Base-by-base conservation (phyloP, 768 basidiomycete genomes). In the Tulasnella sp. region DNA sequence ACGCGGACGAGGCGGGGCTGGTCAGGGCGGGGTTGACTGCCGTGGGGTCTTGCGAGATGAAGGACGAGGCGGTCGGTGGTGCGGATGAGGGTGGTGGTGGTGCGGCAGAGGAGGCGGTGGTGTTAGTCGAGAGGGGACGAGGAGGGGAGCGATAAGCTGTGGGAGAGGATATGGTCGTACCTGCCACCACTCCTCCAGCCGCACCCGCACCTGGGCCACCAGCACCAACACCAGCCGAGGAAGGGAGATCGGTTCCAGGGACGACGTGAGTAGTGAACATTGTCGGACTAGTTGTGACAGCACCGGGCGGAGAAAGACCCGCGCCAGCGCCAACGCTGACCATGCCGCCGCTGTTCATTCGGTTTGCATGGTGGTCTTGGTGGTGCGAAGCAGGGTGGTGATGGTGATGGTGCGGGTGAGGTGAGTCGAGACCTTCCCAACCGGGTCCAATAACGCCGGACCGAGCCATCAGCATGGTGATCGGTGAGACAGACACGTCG, bases 371-470 rank as follows among this genome's bases (percentile, higher is more conserved):
- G 38, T 40, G 73, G 18, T 74, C 34, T 12, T 14, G 73, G 73
- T 21, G 71, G 31, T 72, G n/a, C 9, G 68, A 31, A 38, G 62
- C 10, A 40, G 39, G 39, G 18, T 40, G 71, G 71, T 36, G 71
- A 6, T 36, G 71, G 24, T 72, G 34, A n/a, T n/a, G n/a, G n/a
- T n/a, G n/a, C n/a, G n/a, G n/a, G 34, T 72, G 40, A 42, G 71
- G 52, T 10, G 71, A 72, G 19, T 74, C 44, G 44, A 74, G 39
- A 74, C n/a, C n/a, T n/a, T 74, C 42, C 73, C 73, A 74, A 46
- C 42, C 73, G 73, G 73, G 44, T 74, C 73, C 73, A 74, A 74
- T 74, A 8, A 74, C 73, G n/a, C 73, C 73, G 39, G 73, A 74
- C 31, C 73, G 73, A 36, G 73, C 73, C 73, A 74, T 74, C 44